Percentiles rank a stretch among this genome's conserved stretches.
Conservation (phyloP, 2,329 filamentous ascomycete genomes). For the Fusarium dlaminii region DNA sequence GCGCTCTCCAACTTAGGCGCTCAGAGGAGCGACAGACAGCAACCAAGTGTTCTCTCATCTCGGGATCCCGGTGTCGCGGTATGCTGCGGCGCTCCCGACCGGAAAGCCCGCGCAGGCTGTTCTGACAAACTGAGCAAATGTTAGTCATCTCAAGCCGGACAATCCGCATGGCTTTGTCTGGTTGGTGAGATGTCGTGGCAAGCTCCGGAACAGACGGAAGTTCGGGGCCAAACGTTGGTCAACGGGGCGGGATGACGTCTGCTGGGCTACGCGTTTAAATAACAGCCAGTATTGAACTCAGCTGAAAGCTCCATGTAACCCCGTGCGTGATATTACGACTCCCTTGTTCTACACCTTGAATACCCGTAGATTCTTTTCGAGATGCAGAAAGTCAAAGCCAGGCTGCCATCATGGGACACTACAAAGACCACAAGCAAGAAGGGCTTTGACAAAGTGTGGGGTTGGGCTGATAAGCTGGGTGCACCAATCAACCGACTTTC, state of each 20-base stretch:
- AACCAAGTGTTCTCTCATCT: neutral
- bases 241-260: constrained; percentile 15
- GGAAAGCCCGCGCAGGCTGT: neutral
- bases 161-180: neutral
- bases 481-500: constrained; percentile 81
- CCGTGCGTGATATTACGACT: neutral
- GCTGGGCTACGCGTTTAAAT: constrained; percentile 4
- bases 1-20: neutral
- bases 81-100: neutral
- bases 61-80: neutral
- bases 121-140: neutral
- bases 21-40: neutral
- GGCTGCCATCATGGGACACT: constrained; percentile 59
- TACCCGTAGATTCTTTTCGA: neutral
- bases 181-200: neutral
- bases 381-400: constrained; percentile 50
- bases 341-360: accelerated
- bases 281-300: neutral
- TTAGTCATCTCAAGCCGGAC: constrained; percentile 1
- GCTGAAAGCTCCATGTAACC: neutral
- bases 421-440: constrained; percentile 67
- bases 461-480: constrained; percentile 61
- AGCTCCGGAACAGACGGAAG: constrained; percentile 7
- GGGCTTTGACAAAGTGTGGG: constrained; percentile 79
- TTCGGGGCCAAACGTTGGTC: neutral